phyloP scores from a whole-genome alignment of 2,329 filamentous ascomycete species.

The Penicillium griseofulvum region DNA sequence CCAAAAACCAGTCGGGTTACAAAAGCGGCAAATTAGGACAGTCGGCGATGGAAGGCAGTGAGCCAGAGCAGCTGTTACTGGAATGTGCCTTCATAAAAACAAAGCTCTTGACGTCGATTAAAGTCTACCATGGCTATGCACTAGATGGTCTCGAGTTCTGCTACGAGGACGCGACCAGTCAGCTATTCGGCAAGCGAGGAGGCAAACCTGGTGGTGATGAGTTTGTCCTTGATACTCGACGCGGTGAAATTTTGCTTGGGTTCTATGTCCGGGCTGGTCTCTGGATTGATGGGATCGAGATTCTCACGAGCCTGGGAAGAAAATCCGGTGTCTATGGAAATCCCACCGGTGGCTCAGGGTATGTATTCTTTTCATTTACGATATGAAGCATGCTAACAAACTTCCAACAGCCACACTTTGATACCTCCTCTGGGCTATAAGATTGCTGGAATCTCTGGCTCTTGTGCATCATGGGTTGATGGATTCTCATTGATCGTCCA shows the following conservation, averaged over 20 bases:
- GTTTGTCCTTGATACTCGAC: constrained; percentile 77
- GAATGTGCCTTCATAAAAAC: constrained; percentile 65
- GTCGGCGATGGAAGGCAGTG: constrained; percentile 67
- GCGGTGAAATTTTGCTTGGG: constrained; percentile 82
- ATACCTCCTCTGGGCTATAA: constrained; percentile 87
- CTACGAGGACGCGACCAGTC: constrained; percentile 81
- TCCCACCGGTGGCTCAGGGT: constrained; percentile 74
- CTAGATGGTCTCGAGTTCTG: constrained; percentile 88
- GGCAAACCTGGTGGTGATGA: constrained; percentile 67
- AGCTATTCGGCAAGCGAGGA: constrained; percentile 80
- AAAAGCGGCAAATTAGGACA: constrained; percentile 71
- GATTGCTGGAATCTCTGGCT: constrained; percentile 83
- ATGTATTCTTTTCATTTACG: constrained; percentile 44
- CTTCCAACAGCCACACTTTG: constrained; percentile 67
- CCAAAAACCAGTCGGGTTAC: constrained; percentile 71
- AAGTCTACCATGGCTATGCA: constrained; percentile 72
- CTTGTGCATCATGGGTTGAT: constrained; percentile 76
- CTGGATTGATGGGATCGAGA: constrained; percentile 84
- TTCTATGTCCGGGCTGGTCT: constrained; percentile 77
- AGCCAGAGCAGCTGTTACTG: constrained; percentile 71
- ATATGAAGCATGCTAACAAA: constrained; percentile 9
- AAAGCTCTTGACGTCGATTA: constrained; percentile 71
- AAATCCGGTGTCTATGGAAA: constrained; percentile 85
- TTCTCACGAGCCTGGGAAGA: constrained; percentile 84
- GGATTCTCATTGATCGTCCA: constrained; percentile 80